phyloP scores from a whole-genome alignment of 306 rosid genomes.

The Coriaria nepalensis region DNA sequence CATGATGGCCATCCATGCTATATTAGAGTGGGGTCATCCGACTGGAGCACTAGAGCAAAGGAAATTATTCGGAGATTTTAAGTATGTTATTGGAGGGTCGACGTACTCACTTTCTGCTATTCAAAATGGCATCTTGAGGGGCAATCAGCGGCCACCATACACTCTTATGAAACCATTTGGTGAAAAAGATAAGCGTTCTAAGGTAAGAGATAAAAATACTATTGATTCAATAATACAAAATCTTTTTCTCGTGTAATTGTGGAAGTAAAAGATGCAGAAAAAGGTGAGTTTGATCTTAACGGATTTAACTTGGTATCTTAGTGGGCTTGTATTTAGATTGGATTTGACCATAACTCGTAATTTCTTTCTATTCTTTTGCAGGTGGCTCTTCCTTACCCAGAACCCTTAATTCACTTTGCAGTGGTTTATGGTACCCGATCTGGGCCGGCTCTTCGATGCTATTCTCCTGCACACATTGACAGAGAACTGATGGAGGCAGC shows the following conservation, averaged over 20 bases:
- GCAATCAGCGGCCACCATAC: conserved; percentile 80
- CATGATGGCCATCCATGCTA: conserved; percentile 92
- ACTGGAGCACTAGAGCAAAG: conserved; percentile 67
- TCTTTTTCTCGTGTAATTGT: no score
- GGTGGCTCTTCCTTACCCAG: conserved; percentile 79
- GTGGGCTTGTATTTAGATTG: no score
- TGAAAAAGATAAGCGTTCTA: conserved; percentile 58
- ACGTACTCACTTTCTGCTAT: conserved; percentile 79
- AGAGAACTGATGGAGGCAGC: conserved; percentile 68
- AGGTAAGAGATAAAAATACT: conserved; percentile 45
- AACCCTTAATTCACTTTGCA: conserved; percentile 82
- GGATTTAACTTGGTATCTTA: no score
- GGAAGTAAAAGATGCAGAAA: no score
- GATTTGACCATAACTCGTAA: no score
- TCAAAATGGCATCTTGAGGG: conserved; percentile 91
- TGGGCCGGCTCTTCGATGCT: conserved; percentile 68
- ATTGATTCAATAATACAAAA: no score
- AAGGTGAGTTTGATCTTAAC: no score
- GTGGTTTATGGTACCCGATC: conserved; percentile 66
- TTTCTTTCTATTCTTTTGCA: conserved; percentile 17
- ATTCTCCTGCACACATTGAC: conserved; percentile 63
- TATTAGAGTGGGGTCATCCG: conserved; percentile 63
- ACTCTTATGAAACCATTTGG: conserved; percentile 79
- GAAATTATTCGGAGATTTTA: conserved; percentile 67
- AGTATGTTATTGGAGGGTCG: conserved; percentile 68